Base-by-base conservation (phyloP, 257 asterid genomes). In the Solanum raphanifolium region DNA sequence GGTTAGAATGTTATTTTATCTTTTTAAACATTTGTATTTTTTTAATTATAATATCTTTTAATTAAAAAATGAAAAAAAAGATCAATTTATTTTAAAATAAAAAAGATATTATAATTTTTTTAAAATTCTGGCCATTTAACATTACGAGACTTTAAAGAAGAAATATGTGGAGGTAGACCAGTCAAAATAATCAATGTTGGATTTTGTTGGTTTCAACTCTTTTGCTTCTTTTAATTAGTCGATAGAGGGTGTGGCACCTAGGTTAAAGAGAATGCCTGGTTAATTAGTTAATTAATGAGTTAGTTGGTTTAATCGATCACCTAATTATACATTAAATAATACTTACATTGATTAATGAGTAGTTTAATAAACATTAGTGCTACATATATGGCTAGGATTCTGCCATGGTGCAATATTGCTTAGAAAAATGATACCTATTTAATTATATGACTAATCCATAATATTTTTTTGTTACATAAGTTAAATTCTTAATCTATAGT, bases 361-460 rank as follows among this genome's bases (percentile, higher is more conserved):
- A 87, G 7, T 18, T 27, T 68, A 58, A 89, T 39, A 15, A 78
- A 7, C 9, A 25, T 55, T 5, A 66, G 58, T 86, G 95, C 92
- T 94, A 93, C 89, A 86, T 92, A 92, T 91, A 89, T 90, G 87
- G 90, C 87, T 69, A 84, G 35, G 66, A 90, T 89, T 84, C 73
- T 35, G 93, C 90, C 94, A 93, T 21, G 91, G 84, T 93, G 94
- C 95, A 93, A 52, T 92, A 34, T 35, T 73, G 95, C 87, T 91
- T 86, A 88, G 88, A 88, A 36, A 87, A 90, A 83, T 88, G 89
- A 83, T 52, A 52, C n/a, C 2, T 31, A 88, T 87, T 34, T 88
- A 36, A 13, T 0, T 79, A 87, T 89, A 85, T 89, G 69, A 43
- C 74, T 69, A 79, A 8, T 35, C 27, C 7, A 46, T 13, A 79